Base-by-base conservation (phyloP, 2,329 filamentous ascomycete species). In the Aspergillus latus region DNA sequence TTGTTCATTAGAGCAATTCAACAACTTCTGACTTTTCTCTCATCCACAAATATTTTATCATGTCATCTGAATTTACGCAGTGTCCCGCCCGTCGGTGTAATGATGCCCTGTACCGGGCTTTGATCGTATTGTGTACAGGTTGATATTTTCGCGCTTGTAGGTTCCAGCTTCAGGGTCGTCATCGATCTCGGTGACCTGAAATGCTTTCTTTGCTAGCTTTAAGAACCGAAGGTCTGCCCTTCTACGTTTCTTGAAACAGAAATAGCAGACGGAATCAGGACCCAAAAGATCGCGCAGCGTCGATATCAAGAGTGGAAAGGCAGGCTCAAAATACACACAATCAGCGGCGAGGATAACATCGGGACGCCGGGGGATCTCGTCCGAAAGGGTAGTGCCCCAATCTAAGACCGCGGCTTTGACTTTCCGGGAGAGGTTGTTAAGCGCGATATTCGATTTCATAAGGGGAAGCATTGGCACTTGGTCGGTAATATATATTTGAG, bases 301-400 rank as follows among this genome's bases (percentile, higher is more conserved):
- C 61, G 85, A 78, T 68, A 94, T 82, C 46, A 99, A 82, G 34
- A 97, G 80, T 30, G 93, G 92, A 69, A 97, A 97, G 1, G 94
- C 90, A 2, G 93, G 92, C 74, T 97, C 94, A 72, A 96, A 96
- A 78, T 97, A 99, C 48, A 96, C 92, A 75, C 93, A 97, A 73
- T 97, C 94, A 40, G 92, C 93, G 3, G 94, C 94, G n/a, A 97
- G 82, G 54, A 99, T 86, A 54, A 96, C 80, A 66, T 92, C 86
- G 15, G 92, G 90, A 80, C 78, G 53, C 80, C 62, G 52, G 21
- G 72, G 73, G 34, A 76, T 70, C 34, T 49, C 78, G 60, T 54
- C 64, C 52, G 56, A 73, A 53, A 58, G 76, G 70, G 77, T 66
- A 32, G 74, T 68, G 15, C 81, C 82, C 93, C 93, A 97, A 72